Base-by-base conservation (phyloP, 345 rosid species). In the Eucalyptus tenuipes region DNA sequence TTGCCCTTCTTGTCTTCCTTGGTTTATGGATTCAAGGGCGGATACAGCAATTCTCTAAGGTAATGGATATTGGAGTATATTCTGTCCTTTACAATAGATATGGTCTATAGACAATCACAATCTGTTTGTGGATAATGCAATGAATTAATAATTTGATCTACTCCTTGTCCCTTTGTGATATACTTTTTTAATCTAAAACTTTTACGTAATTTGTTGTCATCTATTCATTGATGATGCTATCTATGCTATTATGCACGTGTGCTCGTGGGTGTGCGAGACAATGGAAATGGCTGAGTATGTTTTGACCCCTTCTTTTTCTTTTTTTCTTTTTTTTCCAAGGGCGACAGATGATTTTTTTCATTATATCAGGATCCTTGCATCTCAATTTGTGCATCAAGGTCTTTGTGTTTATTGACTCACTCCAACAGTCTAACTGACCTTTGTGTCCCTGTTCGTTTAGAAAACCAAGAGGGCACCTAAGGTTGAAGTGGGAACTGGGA, bases 401-500 rank as follows among this genome's bases (percentile, higher is more conserved):
- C 47, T 52, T 40, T 52, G 18, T 86, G 29, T 49, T 87, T 87
- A 37, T 40, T 27, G 31, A 45, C 68, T 75, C 17, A 6, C 49
- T 45, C 14, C n/a, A 9, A 53, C 53, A 25, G 33, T 64, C 22
- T 49, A 66, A 53, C 86, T 86, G 18, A 40, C n/a, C 33, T 27
- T 47, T 50, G 22, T 71, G 17, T 90, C 49, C 87, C 22, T 88
- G 79, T 89, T 22, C 89, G 50, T 88, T 44, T 85, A 98, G 99
- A 98, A 97, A 95, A 93, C 97, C 49, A 98, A 93, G 94, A 93
- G 93, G 92, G 90, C 94, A 15, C 92, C 97, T 7, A 97, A 96
- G 93, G 98, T 97, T 90, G 99, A 96, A 94, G 96, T 95, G 80
- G 99, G 99, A 90, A 96, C 98, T 7, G 90, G 93, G 61, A 87